Evolutionary conservation across 73 alveolate species (phyloP).

Genomic region (Urostyla sp.): DNA sequence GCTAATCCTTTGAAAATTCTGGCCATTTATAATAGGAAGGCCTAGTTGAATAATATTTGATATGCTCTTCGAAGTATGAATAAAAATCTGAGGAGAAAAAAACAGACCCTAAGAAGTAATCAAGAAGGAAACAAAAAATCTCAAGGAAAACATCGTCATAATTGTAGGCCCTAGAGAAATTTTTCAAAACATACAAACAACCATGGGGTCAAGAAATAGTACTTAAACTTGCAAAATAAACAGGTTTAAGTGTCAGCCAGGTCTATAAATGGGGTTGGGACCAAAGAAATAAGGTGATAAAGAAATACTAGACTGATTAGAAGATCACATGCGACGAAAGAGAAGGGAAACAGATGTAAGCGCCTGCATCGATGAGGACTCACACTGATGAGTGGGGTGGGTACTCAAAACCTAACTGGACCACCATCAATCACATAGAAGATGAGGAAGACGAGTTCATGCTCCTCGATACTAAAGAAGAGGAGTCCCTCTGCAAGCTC

Average conservation of each 20-base stretch:
- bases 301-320: slow-evolving; percentile 11
- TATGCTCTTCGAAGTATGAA: background rate
- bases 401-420: slow-evolving; percentile 41
- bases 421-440: too few species aligned
- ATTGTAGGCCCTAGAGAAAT: slow-evolving; percentile 4
- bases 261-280: slow-evolving; percentile 56
- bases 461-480: slow-evolving; percentile 5
- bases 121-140: background rate
- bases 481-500: slow-evolving; percentile 14
- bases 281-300: slow-evolving; percentile 11
- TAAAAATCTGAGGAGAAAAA: background rate
- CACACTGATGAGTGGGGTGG: slow-evolving; percentile 47
- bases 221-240: background rate
- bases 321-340: background rate
- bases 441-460: too few species aligned
- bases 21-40: background rate
- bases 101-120: background rate
- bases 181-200: slow-evolving; percentile 9
- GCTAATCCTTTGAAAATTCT: too few species aligned
- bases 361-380: background rate
- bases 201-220: slow-evolving; percentile 25
- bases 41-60: background rate
- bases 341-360: background rate
- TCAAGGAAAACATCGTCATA: slow-evolving; percentile 4
- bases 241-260: slow-evolving; percentile 6